Evolutionary conservation across 169 alveolate species (phyloP).

Genomic region (Plasmodium sp.): DNA sequence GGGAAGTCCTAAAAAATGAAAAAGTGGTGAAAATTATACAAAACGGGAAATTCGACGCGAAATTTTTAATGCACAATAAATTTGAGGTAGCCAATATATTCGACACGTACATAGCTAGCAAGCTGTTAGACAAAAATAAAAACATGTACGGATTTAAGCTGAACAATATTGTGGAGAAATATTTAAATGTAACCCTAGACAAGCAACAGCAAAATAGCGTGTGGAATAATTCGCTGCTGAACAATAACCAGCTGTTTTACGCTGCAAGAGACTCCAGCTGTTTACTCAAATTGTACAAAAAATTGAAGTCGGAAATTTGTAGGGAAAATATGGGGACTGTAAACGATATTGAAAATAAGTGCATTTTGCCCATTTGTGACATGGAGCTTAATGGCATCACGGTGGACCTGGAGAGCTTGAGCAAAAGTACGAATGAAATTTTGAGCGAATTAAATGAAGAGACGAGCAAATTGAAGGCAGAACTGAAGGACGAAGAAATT

Average conservation of each 20-base stretch:
- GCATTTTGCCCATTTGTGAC: conserved; percentile 86
- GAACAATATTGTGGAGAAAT: conserved; percentile 84
- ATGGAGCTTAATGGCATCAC: conserved; percentile 89
- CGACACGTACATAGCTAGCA: conserved; percentile 88
- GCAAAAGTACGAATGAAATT: conserved; percentile 79
- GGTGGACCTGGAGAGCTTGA: conserved; percentile 81
- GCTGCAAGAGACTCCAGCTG: conserved; percentile 90
- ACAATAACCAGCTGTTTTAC: conserved; percentile 86
- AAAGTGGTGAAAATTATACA: conserved; percentile 83
- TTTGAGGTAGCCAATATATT: conserved; percentile 78
- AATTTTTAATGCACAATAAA: conserved; percentile 78
- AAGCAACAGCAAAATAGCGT: conserved; percentile 88
- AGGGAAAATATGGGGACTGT: conserved; percentile 79
- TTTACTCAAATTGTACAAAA: conserved; percentile 83
- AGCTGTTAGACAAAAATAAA: conserved; percentile 83
- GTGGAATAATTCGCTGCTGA: conserved; percentile 82
- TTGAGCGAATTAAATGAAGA: conserved; percentile 77
- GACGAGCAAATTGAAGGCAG: conserved; percentile 72
- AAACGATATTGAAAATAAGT: conserved; percentile 85
- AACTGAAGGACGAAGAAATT: conserved; percentile 77
- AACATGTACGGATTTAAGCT: conserved; percentile 83
- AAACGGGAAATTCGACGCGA: conserved; percentile 88
- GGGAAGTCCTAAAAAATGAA: conserved; percentile 69
- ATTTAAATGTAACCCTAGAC: conserved; percentile 82
- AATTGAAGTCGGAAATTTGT: conserved; percentile 80